These are phyloP conservation scores for Leccinum pachyderme DNA, from an alignment of 1,284 basidiomycete genomes.

Conservation along the genomic window DNA sequence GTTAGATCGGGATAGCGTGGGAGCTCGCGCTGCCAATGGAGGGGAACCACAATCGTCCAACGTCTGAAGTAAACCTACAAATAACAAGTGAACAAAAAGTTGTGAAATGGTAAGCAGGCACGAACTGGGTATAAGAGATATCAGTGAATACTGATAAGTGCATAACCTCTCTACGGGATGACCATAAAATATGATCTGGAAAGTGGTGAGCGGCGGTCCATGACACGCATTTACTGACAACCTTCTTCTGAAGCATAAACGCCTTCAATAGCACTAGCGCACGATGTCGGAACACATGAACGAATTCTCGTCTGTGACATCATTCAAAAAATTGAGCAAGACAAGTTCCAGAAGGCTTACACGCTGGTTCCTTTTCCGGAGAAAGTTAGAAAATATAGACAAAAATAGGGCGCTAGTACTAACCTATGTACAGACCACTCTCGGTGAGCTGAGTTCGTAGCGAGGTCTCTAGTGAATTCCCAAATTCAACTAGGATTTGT, in stretches of 20 bases:
- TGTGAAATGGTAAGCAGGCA: background rate
- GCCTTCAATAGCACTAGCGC: constrained; percentile 95
- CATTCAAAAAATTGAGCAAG: constrained; percentile 1
- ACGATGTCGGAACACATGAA: constrained; percentile 92
- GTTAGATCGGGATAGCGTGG: constrained; percentile 68
- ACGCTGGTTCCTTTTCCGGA: constrained; percentile 72
- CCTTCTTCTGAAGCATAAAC: constrained; percentile 89
- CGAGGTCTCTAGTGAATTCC: constrained; percentile 66
- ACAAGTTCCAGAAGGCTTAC: constrained; percentile 38
- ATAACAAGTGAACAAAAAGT: background rate
- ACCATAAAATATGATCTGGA: constrained; percentile 93
- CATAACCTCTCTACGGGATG: constrained; percentile 96
- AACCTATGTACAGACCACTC: constrained; percentile 86
- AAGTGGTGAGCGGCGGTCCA: constrained; percentile 4
- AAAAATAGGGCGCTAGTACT: constrained; percentile 17
- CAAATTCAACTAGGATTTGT: constrained; percentile 83
- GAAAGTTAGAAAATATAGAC: constrained; percentile 13
- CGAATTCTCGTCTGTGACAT: constrained; percentile 70
- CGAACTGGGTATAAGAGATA: constrained; percentile 78
- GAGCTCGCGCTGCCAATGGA: constrained; percentile 69
- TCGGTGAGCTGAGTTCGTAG: constrained; percentile 72
- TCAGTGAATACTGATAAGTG: constrained; percentile 95
- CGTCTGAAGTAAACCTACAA: constrained; percentile 75
- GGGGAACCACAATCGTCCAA: constrained; percentile 94
- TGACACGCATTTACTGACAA: constrained; percentile 29